phyloP scores from a whole-genome alignment of 2,329 filamentous ascomycete species.

The Sclerotinia subarctica region DNA sequence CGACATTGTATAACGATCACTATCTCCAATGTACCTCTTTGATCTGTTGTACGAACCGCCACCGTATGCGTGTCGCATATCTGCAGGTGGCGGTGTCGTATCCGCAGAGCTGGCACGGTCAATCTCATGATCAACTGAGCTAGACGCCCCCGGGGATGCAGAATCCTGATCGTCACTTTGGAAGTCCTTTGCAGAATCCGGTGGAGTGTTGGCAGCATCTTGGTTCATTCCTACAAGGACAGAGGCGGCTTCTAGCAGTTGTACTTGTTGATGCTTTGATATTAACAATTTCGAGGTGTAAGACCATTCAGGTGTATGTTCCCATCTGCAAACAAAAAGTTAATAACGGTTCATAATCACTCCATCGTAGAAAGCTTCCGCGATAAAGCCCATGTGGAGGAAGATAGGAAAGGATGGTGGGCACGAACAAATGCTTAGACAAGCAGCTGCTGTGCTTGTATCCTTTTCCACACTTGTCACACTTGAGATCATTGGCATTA shows the following conservation, averaged over 20 bases:
- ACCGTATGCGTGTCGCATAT: constrained; percentile 51
- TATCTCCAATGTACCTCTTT: constrained; percentile 61
- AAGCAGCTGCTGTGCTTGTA: constrained; percentile 99
- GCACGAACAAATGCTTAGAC: constrained; percentile 99
- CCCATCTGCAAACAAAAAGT: constrained; percentile 70
- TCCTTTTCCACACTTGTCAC: constrained; percentile 97
- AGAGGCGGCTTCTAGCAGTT: constrained; percentile 94
- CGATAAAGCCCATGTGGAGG: constrained; percentile 41
- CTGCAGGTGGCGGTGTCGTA: constrained; percentile 81
- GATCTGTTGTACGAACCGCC: constrained; percentile 41
- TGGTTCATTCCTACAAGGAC: constrained; percentile 88
- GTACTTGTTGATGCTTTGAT: constrained; percentile 98
- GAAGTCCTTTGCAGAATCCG: constrained; percentile 63
- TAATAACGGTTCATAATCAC: constrained; percentile 35
- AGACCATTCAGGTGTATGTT: constrained; percentile 98
- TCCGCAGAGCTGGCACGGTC: constrained; percentile 81
- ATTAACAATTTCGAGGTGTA: constrained; percentile 96
- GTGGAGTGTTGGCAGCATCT: constrained; percentile 55
- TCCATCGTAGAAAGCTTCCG: constrained; percentile 41
- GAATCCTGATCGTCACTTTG: constrained; percentile 77
- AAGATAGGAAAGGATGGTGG: constrained; percentile 49
- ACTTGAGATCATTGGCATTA: constrained; percentile 82
- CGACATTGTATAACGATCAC: constrained; percentile 76
- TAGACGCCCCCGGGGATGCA: constrained; percentile 75
- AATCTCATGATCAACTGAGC: constrained; percentile 68